A percentile compares a stretch with the other conserved stretches of the same genome.
These are phyloP conservation scores for Rhizophora mangle DNA, from an alignment of 345 rosid genomes.

Conservation along the genomic window DNA sequence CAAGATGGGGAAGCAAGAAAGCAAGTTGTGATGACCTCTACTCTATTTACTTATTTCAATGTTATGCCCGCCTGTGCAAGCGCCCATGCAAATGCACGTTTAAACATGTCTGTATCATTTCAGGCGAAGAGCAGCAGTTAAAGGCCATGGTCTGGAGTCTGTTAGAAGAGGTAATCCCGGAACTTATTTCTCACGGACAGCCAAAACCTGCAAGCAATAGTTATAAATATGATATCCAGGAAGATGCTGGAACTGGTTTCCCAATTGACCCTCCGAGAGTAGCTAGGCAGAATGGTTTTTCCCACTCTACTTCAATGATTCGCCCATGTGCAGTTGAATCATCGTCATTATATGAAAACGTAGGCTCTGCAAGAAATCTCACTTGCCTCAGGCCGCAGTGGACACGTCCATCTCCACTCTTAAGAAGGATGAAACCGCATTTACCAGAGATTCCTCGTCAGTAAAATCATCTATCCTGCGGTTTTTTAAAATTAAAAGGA, in stretches of 20 bases:
- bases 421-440: constrained; percentile 24
- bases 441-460: constrained; percentile 28
- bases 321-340: constrained; percentile 42
- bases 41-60: too few species aligned
- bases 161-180: constrained; percentile 66
- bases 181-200: constrained; percentile 53
- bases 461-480: constrained; percentile 26
- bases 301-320: constrained; percentile 44
- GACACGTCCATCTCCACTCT: constrained; percentile 34
- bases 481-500: neutral
- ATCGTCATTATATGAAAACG: constrained; percentile 28
- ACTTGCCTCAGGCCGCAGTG: constrained; percentile 24
- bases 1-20: constrained; percentile 55
- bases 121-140: constrained; percentile 60
- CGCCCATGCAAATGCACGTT: neutral
- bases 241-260: constrained; percentile 43
- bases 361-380: constrained; percentile 32
- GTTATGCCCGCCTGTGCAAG: too few species aligned
- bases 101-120: constrained; percentile 15
- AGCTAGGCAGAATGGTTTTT: constrained; percentile 18
- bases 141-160: constrained; percentile 61
- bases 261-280: constrained; percentile 38
- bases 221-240: constrained; percentile 37
- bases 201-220: constrained; percentile 38
- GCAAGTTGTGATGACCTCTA: constrained; percentile 23